Conservation (phyloP, 805 yeast species). For the Candida broadrunensis region DNA sequence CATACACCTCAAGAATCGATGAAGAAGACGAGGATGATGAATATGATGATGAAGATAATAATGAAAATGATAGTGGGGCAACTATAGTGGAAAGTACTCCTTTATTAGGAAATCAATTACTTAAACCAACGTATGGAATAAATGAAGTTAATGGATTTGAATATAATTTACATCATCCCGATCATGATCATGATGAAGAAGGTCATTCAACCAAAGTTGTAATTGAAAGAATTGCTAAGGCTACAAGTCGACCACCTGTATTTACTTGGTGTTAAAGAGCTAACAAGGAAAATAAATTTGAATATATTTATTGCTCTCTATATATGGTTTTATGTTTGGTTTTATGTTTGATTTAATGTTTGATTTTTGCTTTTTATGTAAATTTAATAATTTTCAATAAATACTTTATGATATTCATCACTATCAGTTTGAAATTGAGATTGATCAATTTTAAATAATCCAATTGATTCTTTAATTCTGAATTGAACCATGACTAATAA, state of each 20-base stretch:
- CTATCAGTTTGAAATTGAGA: slow-evolving; percentile 7
- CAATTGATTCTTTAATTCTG: slow-evolving; percentile 55
- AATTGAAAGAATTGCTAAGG: slow-evolving; percentile 58
- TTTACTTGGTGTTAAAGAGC: slow-evolving; percentile 67
- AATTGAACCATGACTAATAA: slow-evolving; percentile 62
- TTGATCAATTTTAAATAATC: slow-evolving; percentile 18
- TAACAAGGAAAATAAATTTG: too few species aligned
- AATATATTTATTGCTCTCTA: too few species aligned
- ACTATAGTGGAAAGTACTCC: too few species aligned
- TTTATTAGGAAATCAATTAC: neutral
- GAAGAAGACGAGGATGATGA: neutral
- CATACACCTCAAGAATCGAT: neutral
- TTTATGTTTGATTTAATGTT: too few species aligned
- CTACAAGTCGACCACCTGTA: slow-evolving; percentile 55
- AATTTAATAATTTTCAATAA: slow-evolving; percentile 6
- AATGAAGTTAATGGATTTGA: slow-evolving; percentile 17
- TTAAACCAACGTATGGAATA: neutral
- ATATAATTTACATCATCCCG: slow-evolving; percentile 12
- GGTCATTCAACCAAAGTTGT: slow-evolving; percentile 44
- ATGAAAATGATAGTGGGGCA: neutral
- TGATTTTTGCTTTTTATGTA: too few species aligned
- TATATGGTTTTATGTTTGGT: too few species aligned
- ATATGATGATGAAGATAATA: neutral
- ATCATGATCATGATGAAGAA: slow-evolving; percentile 2
- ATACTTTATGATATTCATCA: slow-evolving; percentile 5